Percentiles rank a stretch among this genome's conserved stretches.
phyloP scores from a whole-genome alignment of 2,329 filamentous ascomycete species.

The Xylaria sp. region DNA sequence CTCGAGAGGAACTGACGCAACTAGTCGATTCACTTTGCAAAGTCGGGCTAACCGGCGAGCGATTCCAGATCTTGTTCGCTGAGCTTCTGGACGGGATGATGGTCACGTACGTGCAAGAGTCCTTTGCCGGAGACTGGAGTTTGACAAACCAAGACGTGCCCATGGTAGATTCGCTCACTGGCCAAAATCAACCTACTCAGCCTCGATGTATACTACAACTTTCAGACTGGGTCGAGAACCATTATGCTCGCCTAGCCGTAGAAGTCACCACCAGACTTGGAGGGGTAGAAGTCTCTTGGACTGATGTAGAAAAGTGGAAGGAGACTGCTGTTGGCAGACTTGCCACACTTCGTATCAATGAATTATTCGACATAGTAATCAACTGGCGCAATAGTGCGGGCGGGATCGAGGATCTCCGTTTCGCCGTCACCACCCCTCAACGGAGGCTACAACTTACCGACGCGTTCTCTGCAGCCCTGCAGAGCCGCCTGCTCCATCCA shows the following conservation, averaged over 20 bases:
- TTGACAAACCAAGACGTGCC: conserved; percentile 43
- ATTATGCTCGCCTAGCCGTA: conserved; percentile 72
- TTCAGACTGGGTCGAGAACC: conserved; percentile 74
- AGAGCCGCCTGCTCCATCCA: conserved; percentile 76
- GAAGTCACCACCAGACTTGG: conserved; percentile 66
- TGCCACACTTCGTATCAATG: conserved; percentile 73
- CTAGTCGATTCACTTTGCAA: conserved; percentile 69
- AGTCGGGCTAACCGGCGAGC: conserved; percentile 75
- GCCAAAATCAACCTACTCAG: conserved; percentile 52
- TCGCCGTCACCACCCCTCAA: conserved; percentile 74
- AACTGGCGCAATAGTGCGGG: conserved; percentile 78
- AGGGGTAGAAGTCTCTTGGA: conserved; percentile 58
- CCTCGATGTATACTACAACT: conserved; percentile 69
- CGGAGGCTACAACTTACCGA: conserved; percentile 76
- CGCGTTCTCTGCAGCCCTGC: conserved; percentile 73
- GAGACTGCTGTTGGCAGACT: conserved; percentile 75
- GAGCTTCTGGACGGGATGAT: conserved; percentile 76
- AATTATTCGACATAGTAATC: conserved; percentile 83
- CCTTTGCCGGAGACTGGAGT: conserved; percentile 73
- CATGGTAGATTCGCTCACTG: conserved; percentile 39
- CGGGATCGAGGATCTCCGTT: conserved; percentile 78
- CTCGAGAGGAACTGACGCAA: conserved; percentile 63
- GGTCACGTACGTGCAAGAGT: conserved; percentile 68
- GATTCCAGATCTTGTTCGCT: conserved; percentile 76
- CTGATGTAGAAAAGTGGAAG: conserved; percentile 75